phyloP scores from a whole-genome alignment of 2,329 filamentous ascomycete genomes.

The Colletotrichum viniferum region DNA sequence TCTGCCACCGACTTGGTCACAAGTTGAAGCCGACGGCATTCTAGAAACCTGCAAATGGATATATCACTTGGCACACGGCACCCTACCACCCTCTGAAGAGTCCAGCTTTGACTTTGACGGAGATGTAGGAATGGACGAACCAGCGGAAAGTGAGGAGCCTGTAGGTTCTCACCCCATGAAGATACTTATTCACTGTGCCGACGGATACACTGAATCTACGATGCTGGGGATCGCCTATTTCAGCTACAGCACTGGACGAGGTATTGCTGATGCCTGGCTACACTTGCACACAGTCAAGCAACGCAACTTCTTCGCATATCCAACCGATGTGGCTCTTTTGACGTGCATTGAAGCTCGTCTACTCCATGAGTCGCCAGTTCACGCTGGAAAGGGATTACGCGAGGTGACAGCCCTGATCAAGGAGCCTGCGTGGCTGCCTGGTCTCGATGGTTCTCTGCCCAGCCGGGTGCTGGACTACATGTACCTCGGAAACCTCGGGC shows the following conservation, averaged over 20 bases:
- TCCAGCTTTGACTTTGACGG: conserved; percentile 48
- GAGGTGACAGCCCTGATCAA: conserved; percentile 58
- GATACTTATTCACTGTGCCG: conserved; percentile 89
- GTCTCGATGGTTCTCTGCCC: conserved; percentile 88
- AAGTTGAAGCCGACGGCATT: conserved; percentile 81
- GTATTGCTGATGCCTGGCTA: conserved; percentile 87
- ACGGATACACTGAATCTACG: conserved; percentile 95
- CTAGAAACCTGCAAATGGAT: conserved; percentile 91
- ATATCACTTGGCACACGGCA: conserved; percentile 78
- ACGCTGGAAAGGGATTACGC: conserved; percentile 50
- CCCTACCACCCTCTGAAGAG: conserved; percentile 31
- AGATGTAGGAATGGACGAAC: conserved; percentile 56
- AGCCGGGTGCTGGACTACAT: conserved; percentile 91
- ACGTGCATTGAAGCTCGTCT: conserved; percentile 77
- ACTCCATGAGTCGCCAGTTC: conserved; percentile 70
- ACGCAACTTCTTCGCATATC: conserved; percentile 96
- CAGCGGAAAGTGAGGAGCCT: not conserved
- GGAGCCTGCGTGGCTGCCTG: conserved; percentile 80
- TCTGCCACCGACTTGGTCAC: conserved; percentile 81
- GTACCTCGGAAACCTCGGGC: conserved; percentile 91
- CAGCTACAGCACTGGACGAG: conserved; percentile 85
- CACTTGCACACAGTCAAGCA: conserved; percentile 78
- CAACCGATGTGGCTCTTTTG: conserved; percentile 85
- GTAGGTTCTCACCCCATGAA: conserved; percentile 55
- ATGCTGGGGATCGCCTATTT: conserved; percentile 89